Evolutionary conservation across 192 early-diverging fungal genomes (phyloP).

Genomic region (Blastocladiella britannica): DNA sequence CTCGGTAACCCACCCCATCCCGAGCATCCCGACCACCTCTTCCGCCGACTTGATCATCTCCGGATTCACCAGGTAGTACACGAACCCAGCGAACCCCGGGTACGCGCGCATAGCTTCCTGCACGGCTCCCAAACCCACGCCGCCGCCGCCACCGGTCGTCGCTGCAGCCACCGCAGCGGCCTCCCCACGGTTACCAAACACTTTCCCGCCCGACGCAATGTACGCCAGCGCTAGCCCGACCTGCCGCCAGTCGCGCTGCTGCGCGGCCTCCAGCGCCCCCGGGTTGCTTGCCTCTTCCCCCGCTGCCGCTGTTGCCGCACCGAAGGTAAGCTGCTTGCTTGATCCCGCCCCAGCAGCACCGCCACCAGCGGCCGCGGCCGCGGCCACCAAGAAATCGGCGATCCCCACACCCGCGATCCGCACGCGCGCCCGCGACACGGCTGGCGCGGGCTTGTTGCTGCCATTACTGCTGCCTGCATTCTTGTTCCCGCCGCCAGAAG

Average conservation of each 20-base stretch:
- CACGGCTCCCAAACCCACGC: constrained; percentile 18
- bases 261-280: neutral
- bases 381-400: neutral
- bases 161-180: constrained; percentile 17
- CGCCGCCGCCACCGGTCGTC: constrained; percentile 4
- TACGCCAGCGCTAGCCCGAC: constrained; percentile 65
- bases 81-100: constrained; percentile 62
- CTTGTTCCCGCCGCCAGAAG: constrained; percentile 1
- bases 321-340: no score
- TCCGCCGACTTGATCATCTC: constrained; percentile 50
- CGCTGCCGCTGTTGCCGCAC: no score
- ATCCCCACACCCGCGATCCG: neutral
- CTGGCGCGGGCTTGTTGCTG: no score
- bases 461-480: no score
- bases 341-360: no score
- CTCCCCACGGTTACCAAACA: constrained; percentile 21
- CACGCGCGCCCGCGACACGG: no score
- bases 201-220: constrained; percentile 40
- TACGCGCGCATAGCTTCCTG: constrained; percentile 54
- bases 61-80: constrained; percentile 59
- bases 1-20: constrained; percentile 17
- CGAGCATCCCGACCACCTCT: constrained; percentile 52
- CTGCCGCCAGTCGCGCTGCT: constrained; percentile 68
- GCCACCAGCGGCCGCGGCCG: no score
- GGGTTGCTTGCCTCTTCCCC: neutral